Percentiles rank a stretch among this genome's conserved stretches.
Conservation (phyloP, 805 yeast genomes). For the Suhomyces vadensis region DNA sequence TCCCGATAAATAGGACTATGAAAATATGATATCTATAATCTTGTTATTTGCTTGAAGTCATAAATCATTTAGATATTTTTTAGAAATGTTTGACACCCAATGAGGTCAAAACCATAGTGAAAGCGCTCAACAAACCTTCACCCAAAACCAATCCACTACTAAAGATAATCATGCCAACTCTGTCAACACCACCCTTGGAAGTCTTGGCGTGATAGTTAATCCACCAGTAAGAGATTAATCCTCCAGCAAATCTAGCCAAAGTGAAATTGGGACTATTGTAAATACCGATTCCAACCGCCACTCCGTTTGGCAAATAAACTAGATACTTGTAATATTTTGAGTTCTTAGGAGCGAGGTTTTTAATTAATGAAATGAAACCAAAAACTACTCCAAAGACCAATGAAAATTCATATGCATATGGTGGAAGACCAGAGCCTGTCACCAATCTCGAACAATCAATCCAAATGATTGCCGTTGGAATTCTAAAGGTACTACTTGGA, state of each 20-base stretch:
- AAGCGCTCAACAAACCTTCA: slow-evolving; percentile 85
- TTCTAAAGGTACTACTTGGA: slow-evolving; percentile 77
- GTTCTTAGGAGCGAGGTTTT: slow-evolving; percentile 52
- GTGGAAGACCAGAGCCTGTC: slow-evolving; percentile 88
- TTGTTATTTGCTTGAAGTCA: too few relatives aligned
- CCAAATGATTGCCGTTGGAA: slow-evolving; percentile 97
- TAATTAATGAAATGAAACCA: slow-evolving; percentile 65
- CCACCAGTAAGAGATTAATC: slow-evolving; percentile 66
- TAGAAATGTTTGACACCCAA: slow-evolving; percentile 36
- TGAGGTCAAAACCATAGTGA: slow-evolving; percentile 76
- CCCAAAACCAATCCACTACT: slow-evolving; percentile 93
- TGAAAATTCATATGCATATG: slow-evolving; percentile 63
- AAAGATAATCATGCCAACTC: slow-evolving; percentile 77
- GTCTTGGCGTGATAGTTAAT: slow-evolving; percentile 26
- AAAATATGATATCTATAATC: too few relatives aligned
- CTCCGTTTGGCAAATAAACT: slow-evolving; percentile 83
- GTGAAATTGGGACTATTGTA: slow-evolving; percentile 94
- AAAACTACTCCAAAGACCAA: slow-evolving; percentile 65
- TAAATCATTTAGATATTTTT: too few relatives aligned
- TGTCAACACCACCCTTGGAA: slow-evolving; percentile 40
- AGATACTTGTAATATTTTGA: slow-evolving; percentile 41
- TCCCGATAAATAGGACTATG: too few relatives aligned
- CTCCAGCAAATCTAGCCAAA: slow-evolving; percentile 89
- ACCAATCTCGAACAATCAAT: slow-evolving; percentile 92
- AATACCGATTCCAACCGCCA: slow-evolving; percentile 96